A percentile compares a stretch with the other conserved stretches of the same genome.
phyloP scores from a whole-genome alignment of 345 rosid genomes.

The Euphorbia peplus region DNA sequence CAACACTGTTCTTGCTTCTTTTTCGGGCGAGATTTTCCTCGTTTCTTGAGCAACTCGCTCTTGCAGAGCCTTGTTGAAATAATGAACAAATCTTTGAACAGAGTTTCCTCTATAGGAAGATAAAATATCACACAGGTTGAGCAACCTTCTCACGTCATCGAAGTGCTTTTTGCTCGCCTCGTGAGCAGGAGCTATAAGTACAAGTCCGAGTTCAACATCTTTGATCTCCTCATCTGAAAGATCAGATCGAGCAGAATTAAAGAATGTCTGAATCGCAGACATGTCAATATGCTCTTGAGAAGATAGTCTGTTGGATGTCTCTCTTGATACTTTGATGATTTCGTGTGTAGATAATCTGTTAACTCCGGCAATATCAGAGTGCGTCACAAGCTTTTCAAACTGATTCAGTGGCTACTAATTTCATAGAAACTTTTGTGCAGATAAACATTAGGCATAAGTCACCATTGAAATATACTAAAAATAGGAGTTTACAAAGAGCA shows the following conservation, averaged over 20 bases:
- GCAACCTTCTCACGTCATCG: not conserved
- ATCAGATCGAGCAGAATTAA: not conserved
- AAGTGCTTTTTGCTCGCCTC: not conserved
- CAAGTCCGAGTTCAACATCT: not conserved
- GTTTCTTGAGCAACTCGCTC: not conserved
- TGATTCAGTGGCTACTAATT: no score
- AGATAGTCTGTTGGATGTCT: not conserved
- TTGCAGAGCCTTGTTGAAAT: slow-evolving; percentile 3
- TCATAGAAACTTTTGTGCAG: no score
- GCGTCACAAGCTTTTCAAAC: not conserved
- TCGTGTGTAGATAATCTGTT: slow-evolving; percentile 6
- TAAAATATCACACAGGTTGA: not conserved
- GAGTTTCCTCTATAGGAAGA: slow-evolving; percentile 4
- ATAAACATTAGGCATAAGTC: no score
- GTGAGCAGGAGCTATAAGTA: slow-evolving; percentile 6
- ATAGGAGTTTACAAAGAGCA: no score
- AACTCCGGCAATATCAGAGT: not conserved
- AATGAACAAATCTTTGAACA: not conserved
- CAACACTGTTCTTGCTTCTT: not conserved
- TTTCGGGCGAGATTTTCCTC: not conserved
- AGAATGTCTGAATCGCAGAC: not conserved
- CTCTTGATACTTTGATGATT: slow-evolving; percentile 13
- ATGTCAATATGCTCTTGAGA: not conserved
- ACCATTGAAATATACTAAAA: no score
- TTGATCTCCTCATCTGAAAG: slow-evolving; percentile 5